Base-by-base conservation (phyloP, 2,329 filamentous ascomycete genomes). In the Fusarium sp. region DNA sequence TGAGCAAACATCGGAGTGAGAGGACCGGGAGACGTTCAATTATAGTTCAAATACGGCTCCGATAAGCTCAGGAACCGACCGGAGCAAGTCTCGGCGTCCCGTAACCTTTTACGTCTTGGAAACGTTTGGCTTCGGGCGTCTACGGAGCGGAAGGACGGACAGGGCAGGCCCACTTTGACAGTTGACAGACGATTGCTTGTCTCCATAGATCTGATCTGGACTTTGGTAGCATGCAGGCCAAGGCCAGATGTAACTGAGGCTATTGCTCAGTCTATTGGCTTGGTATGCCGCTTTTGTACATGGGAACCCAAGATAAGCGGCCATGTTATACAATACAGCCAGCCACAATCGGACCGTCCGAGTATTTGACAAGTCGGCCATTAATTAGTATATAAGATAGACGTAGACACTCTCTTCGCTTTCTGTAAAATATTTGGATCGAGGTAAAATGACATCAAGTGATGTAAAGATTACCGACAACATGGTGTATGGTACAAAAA, bases 91-190 rank as follows among this genome's bases (percentile, higher is more conserved):
- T 61, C 60, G 60, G 65, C 48, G 48, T 53, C 22, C 68, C 30
- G 45, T 47, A 46, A 49, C 54, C 30, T 57, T 49, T 52, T 25
- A 49, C 49, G 37, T 48, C 34, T 57, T 52, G 24, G 20, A 44
- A 70, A 40, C 63, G 41, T 37, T 40, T 62, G 69, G 25, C 25
- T 55, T 73, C 71, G 71, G 71, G 71, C 59, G 57, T 51, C 71
- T 45, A 64, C 71, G 71, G 71, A 74, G 69, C 56, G 25, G 54
- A 30, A 47, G n/a, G 13, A 37, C 32, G 47, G 27, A 34, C 48
- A 51, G 18, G 58, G 58, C 22, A 29, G 67, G 48, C 22, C 58
- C 48, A 41, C 59, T 42, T 48, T 55, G 52, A 57, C 48, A 51
- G 29, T 27, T 34, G 27, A 57, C 46, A n/a, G 22, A 22, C n/a